Evolutionary conservation across 1,139 yeast genomes (phyloP).

Genomic region (Zygosaccharomyces pseudobailii): DNA sequence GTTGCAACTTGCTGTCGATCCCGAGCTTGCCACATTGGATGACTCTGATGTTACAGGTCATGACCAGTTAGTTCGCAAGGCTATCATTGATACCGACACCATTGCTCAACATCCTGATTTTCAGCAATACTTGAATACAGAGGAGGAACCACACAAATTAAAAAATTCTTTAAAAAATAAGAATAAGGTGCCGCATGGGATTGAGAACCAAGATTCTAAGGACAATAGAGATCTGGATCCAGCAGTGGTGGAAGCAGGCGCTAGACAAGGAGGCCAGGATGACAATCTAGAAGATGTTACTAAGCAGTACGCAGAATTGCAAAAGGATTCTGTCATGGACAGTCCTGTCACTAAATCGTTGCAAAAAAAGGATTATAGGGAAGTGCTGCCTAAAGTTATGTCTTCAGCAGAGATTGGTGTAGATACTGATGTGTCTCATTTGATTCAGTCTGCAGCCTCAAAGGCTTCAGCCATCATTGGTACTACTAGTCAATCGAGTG

Average conservation of each 20-base stretch:
- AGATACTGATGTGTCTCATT: conserved; percentile 25
- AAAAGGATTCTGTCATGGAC: conserved; percentile 12
- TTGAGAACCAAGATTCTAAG: conserved; percentile 15
- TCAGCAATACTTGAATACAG: conserved; percentile 40
- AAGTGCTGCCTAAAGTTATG: conserved; percentile 26
- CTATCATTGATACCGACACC: conserved; percentile 61
- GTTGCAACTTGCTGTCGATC: conserved; percentile 45
- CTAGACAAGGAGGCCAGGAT: conserved; percentile 7
- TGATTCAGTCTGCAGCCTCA: conserved; percentile 31
- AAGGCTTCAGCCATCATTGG: conserved; percentile 31
- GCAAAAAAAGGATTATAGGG: conserved; percentile 16
- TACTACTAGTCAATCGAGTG: conserved; percentile 31
- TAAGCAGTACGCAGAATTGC: conserved; percentile 12
- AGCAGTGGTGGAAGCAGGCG: conserved; percentile 10
- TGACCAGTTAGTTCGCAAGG: conserved; percentile 62
- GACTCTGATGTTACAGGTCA: conserved; percentile 42
- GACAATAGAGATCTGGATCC: conserved; percentile 13
- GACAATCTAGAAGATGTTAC: conserved; percentile 16
- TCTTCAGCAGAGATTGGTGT: conserved; percentile 16
- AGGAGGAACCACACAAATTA: conserved; percentile 19
- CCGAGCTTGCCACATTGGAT: conserved; percentile 53
- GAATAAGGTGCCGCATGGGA: conserved; percentile 2
- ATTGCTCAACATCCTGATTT: conserved; percentile 50
- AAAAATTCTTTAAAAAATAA: conserved; percentile 7
- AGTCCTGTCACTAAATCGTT: conserved; percentile 9